These are phyloP conservation scores for Oryza coarctata DNA, from an alignment of 176 grass and related monocot species.

Conservation along the genomic window DNA sequence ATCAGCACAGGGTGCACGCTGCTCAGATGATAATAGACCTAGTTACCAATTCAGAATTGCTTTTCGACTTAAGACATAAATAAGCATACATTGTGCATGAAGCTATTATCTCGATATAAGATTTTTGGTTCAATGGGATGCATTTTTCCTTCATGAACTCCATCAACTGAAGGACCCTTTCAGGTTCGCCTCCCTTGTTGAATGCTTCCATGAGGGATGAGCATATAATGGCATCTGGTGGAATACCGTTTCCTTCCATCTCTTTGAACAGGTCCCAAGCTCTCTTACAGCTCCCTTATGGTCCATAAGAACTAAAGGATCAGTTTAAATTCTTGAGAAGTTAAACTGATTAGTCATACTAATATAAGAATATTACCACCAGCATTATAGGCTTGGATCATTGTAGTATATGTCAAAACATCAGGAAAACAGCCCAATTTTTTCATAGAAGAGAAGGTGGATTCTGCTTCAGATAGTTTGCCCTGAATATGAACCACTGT, in stretches of 20 bases:
- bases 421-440: conserved; percentile 65
- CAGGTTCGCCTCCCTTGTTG: conserved; percentile 68
- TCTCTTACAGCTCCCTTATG: conserved; percentile 68
- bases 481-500: conserved; percentile 60
- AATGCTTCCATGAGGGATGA: conserved; percentile 80
- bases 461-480: conserved; percentile 73
- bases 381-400: conserved; percentile 73
- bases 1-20: conserved; percentile 6
- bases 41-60: conserved; percentile 20
- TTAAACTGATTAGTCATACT: conserved; percentile 17
- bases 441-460: conserved; percentile 77
- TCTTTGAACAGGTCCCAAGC: conserved; percentile 74
- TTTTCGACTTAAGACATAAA: conserved; percentile 24
- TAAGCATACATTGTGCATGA: conserved; percentile 82
- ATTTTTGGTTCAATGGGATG: conserved; percentile 75
- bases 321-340: conserved; percentile 8
- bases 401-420: conserved; percentile 93
- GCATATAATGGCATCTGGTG: conserved; percentile 72
- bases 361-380: conserved; percentile 59
- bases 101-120: conserved; percentile 76
- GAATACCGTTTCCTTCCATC: conserved; percentile 63
- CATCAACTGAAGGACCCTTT: conserved; percentile 70
- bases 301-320: conserved; percentile 45
- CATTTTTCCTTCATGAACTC: conserved; percentile 70
- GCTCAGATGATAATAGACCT: conserved; percentile 18